Base-by-base conservation (phyloP, 345 rosid species). In the Mangifera indica region DNA sequence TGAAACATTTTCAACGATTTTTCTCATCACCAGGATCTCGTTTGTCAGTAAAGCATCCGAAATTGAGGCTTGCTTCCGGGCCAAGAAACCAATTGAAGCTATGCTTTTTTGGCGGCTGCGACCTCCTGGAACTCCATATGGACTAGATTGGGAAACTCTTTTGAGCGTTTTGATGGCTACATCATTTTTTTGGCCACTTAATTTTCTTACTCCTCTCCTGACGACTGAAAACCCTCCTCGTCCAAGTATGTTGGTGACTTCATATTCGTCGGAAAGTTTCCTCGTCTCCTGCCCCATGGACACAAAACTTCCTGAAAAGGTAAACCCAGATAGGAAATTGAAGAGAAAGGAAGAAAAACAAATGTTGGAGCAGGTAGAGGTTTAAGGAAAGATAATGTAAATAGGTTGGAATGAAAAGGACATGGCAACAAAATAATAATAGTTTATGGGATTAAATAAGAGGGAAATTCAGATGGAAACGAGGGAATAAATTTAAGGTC, bases 171-270 rank as follows among this genome's bases (percentile, higher is more conserved):
- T 88, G 77, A 88, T 81, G 54, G 89, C 91, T 6, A 81, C 89
- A 34, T 49, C 4, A 49, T 29, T 69, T n/a, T 60, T 42, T 13
- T 76, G 84, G 11, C 63, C 82, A 1, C 78, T n/a, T 8, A 72
- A 53, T 69, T 74, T 85, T 53, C 57, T 68, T 22, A 85, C 69
- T 0, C 91, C 93, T 65, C 48, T 85, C 68, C 88, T 85, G 12
- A 88, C 93, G 17, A 88, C 86, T 2, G 93, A 88, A 78, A 88
- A 88, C 20, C 93, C 93, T 51, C 91, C 93, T 72, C 83, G 78
- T 4, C 91, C 89, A 8, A 88, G 74, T 66, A 86, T 76, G 44
- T 81, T 84, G 2, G 72, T 49, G 21, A 88, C 79, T 75, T 83
- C 88, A 59, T 88, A 86, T 64, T 86, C 91, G 48, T 83, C 91